phyloP scores from a whole-genome alignment of 1,284 basidiomycete genomes.

The Taiwanofungus camphoratus region DNA sequence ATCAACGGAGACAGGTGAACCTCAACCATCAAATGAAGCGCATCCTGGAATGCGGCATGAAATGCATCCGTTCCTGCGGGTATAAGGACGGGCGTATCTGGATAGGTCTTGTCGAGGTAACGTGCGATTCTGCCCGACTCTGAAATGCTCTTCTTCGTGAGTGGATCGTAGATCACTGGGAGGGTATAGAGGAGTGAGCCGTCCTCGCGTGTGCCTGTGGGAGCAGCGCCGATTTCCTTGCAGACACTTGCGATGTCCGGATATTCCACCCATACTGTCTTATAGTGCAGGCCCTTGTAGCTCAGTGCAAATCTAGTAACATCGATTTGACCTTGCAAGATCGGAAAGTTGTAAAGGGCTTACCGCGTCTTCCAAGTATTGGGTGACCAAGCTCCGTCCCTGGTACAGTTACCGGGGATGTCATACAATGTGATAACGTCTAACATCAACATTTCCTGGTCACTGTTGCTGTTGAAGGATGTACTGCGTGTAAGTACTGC shows the following conservation, averaged over 20 bases:
- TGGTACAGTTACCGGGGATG: slow-evolving; percentile 16
- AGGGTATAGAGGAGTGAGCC: slow-evolving; percentile 28
- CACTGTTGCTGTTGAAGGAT: no score
- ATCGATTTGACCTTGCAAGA: no score
- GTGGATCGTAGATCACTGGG: slow-evolving; percentile 28
- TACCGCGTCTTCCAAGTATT: slow-evolving; percentile 29
- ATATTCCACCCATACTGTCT: slow-evolving; percentile 33
- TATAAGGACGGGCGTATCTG: slow-evolving; percentile 21
- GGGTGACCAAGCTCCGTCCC: slow-evolving; percentile 24
- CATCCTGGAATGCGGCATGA: slow-evolving; percentile 27
- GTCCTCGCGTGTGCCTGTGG: slow-evolving; percentile 18
- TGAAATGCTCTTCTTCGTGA: slow-evolving; percentile 21
- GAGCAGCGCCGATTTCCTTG: slow-evolving; percentile 24
- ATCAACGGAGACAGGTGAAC: slow-evolving; percentile 9
- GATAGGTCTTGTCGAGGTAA: slow-evolving; percentile 32
- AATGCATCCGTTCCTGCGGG: slow-evolving; percentile 23
- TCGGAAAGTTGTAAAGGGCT: neutral
- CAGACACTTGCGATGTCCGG: slow-evolving; percentile 29
- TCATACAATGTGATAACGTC: slow-evolving; percentile 30
- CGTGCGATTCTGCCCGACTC: slow-evolving; percentile 29
- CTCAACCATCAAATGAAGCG: slow-evolving; percentile 9
- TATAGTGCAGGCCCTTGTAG: slow-evolving; percentile 30
- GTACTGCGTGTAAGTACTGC: no score
- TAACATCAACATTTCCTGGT: no score
- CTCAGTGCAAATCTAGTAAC: slow-evolving; percentile 28